Conservation (phyloP, 148 eudicot species). For the Salicornia ramosissima region DNA sequence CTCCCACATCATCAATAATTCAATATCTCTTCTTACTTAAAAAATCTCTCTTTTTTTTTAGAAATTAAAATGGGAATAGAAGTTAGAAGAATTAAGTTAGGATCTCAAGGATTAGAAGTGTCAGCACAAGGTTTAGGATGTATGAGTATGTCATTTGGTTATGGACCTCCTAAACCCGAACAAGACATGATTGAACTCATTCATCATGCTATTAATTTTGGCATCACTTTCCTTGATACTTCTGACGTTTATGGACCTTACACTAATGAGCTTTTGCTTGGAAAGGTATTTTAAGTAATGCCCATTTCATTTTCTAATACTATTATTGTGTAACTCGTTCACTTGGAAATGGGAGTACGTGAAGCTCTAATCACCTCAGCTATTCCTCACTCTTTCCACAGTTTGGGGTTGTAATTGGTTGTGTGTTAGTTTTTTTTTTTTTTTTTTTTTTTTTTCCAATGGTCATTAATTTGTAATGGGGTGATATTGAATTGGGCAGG, state of each 20-base stretch:
- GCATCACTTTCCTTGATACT: slow-evolving; percentile 48
- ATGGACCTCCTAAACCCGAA: slow-evolving; percentile 43
- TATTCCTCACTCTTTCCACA: no score
- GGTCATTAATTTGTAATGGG: no score
- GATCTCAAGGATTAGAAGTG: slow-evolving; percentile 38
- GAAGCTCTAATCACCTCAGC: no score
- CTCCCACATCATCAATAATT: no score
- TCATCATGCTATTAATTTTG: slow-evolving; percentile 40
- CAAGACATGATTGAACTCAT: slow-evolving; percentile 41
- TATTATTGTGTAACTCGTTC: no score
- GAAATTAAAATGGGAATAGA: slow-evolving; percentile 13
- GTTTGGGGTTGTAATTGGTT: no score
- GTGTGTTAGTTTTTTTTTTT: not conserved
- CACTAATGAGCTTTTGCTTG: slow-evolving; percentile 43
- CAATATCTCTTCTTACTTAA: no score
- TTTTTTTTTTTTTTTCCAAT: not conserved
- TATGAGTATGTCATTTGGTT: slow-evolving; percentile 38
- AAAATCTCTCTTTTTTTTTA: no score
- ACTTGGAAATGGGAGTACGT: no score
- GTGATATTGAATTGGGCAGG: no score
- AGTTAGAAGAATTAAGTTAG: slow-evolving; percentile 34
- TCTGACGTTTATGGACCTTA: slow-evolving; percentile 42
- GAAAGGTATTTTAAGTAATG: slow-evolving; percentile 23
- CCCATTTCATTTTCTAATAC: not conserved
- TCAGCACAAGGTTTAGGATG: slow-evolving; percentile 47